Evolutionary conservation across 2,329 filamentous ascomycete genomes (phyloP).

Genomic region (Beauveria scarabaeidicola): DNA sequence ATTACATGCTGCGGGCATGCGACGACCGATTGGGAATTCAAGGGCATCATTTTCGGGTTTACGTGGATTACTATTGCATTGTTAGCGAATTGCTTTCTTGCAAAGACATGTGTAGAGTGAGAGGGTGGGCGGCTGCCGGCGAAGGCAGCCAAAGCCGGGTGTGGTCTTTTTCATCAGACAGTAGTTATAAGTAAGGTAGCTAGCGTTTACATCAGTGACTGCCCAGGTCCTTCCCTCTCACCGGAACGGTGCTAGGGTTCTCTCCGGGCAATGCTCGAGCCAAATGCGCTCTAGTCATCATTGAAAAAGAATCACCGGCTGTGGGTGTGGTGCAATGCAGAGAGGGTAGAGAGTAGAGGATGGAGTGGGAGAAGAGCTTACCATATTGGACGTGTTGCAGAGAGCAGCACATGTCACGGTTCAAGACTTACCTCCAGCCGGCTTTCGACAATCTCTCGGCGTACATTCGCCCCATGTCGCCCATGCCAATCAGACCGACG

Average conservation of each 20-base stretch:
- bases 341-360: neutral
- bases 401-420: neutral
- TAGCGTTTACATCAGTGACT: conserved; percentile 98
- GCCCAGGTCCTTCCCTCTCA: conserved; percentile 50
- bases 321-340: neutral
- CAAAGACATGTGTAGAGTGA: neutral
- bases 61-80: neutral
- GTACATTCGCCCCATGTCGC: conserved; percentile 99
- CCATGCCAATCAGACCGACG: conserved; percentile 96
- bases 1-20: conserved; percentile 1
- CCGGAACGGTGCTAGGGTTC: conserved; percentile 66
- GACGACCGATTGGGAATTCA: conserved; percentile 12
- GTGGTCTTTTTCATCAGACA: conserved; percentile 61
- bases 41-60: conserved; percentile 6
- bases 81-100: conserved; percentile 5
- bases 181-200: conserved; percentile 76
- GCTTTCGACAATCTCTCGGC: conserved; percentile 78
- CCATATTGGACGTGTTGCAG: conserved; percentile 21
- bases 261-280: conserved; percentile 85
- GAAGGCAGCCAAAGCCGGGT: conserved; percentile 5
- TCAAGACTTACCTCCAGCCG: conserved; percentile 74
- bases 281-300: conserved; percentile 99
- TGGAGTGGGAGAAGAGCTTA: conserved; percentile 24
- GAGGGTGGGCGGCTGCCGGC: conserved; percentile 10
- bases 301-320: conserved; percentile 32